phyloP scores from a whole-genome alignment of 352 stramenopile species.

The Phytophthora quininea region DNA sequence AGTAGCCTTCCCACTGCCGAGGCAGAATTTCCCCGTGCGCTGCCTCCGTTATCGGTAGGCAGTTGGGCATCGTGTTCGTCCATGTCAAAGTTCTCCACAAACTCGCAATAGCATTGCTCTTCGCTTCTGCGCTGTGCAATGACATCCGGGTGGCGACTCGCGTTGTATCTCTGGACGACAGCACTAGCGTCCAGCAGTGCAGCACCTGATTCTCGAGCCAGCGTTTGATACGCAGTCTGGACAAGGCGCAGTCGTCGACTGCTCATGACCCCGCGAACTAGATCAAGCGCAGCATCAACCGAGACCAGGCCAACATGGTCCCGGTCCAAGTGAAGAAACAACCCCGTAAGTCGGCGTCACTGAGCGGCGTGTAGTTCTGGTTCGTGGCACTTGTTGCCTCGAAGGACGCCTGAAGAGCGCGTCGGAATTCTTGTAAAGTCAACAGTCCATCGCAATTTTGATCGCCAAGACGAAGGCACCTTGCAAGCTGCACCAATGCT shows the following conservation, averaged over 20 bases:
- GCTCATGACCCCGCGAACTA: slow-evolving; percentile 85
- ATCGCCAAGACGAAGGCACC: slow-evolving; percentile 75
- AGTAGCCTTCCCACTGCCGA: slow-evolving; percentile 82
- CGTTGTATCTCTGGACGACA: slow-evolving; percentile 71
- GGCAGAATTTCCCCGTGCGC: slow-evolving; percentile 41
- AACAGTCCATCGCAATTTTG: slow-evolving; percentile 68
- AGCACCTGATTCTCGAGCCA: slow-evolving; percentile 55
- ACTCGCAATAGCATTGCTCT: slow-evolving; percentile 74
- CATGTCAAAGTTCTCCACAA: slow-evolving; percentile 80
- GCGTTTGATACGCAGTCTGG: slow-evolving; percentile 72
- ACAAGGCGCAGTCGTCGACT: slow-evolving; percentile 69
- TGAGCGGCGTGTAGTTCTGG: slow-evolving; percentile 38
- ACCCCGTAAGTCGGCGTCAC: slow-evolving; percentile 70
- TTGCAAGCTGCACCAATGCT: slow-evolving; percentile 69
- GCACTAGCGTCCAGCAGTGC: slow-evolving; percentile 62
- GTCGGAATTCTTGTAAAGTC: slow-evolving; percentile 81
- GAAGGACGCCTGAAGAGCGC: slow-evolving; percentile 54
- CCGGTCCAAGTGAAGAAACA: slow-evolving; percentile 84
- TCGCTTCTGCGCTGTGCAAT: slow-evolving; percentile 59
- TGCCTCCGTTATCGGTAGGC: not conserved
- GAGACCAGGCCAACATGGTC: slow-evolving; percentile 73
- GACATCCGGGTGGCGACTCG: slow-evolving; percentile 76
- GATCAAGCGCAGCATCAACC: slow-evolving; percentile 82
- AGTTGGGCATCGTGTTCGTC: slow-evolving; percentile 27
- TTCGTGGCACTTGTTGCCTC: slow-evolving; percentile 26